phyloP scores from a whole-genome alignment of 768 basidiomycete genomes.

The Pluteus cervinus region DNA sequence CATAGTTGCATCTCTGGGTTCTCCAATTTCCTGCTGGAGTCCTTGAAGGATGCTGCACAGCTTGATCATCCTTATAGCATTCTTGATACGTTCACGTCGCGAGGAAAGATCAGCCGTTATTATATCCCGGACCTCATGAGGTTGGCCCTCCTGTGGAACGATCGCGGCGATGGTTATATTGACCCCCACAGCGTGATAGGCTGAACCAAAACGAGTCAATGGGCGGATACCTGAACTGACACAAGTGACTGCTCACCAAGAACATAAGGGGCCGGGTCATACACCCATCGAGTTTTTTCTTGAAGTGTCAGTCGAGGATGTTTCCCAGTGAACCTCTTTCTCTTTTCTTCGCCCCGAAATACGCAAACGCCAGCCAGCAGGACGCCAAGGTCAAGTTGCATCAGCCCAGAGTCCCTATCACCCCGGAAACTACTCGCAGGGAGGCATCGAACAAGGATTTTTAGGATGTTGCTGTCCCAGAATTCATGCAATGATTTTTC shows the following conservation, averaged over 20 bases:
- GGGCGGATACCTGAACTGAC: too few species aligned
- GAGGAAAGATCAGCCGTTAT: slow-evolving; percentile 4
- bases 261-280: slow-evolving; percentile 1
- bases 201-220: too few species aligned
- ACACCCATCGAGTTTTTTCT: slow-evolving; percentile 1
- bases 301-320: slow-evolving; percentile 2
- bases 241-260: slow-evolving; percentile 1
- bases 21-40: slow-evolving; percentile 6
- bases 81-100: slow-evolving; percentile 1
- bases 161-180: too few species aligned
- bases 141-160: too few species aligned
- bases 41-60: slow-evolving; percentile 3
- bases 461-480: too few species aligned
- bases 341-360: slow-evolving; percentile 5
- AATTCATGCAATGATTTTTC: too few species aligned
- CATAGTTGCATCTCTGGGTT: too few species aligned
- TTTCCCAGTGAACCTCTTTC: background rate
- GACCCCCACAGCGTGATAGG: too few species aligned
- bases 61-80: slow-evolving; percentile 5
- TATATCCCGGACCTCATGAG: slow-evolving; percentile 1
- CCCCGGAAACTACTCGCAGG: too few species aligned
- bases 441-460: too few species aligned
- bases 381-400: slow-evolving; percentile 1
- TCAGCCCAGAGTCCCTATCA: too few species aligned
- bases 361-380: slow-evolving; percentile 1